A percentile compares a stretch with the other conserved stretches of the same genome.
Conservation (phyloP, 331 rosid species). For the Dryas integrifolia region DNA sequence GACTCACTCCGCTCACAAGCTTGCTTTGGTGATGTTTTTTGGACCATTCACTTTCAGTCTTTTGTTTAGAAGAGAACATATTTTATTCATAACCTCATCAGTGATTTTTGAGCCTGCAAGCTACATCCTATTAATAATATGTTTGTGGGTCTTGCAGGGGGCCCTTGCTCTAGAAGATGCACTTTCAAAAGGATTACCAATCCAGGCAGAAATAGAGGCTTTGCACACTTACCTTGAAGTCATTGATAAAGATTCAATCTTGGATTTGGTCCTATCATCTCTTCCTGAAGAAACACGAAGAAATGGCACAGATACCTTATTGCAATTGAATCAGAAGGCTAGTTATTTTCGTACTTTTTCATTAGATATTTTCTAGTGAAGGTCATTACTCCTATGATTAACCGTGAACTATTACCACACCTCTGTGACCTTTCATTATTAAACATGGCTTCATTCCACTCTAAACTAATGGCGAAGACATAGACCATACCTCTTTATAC, state of each 20-base stretch:
- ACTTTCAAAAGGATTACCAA: constrained; percentile 80
- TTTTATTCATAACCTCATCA: background rate
- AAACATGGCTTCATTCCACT: constrained; percentile 5
- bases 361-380: background rate
- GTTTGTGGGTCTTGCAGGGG: constrained; percentile 53
- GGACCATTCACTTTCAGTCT: constrained; percentile 9
- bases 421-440: constrained; percentile 1
- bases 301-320: constrained; percentile 65
- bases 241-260: constrained; percentile 68
- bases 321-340: constrained; percentile 71
- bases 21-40: constrained; percentile 61
- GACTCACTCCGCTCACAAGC: constrained; percentile 76
- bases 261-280: constrained; percentile 78
- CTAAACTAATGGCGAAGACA: background rate
- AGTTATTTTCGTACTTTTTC: constrained; percentile 24
- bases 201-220: constrained; percentile 70
- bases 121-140: constrained; percentile 22
- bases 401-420: constrained; percentile 24
- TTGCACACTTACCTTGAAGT: constrained; percentile 62
- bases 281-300: constrained; percentile 76
- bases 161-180: constrained; percentile 91
- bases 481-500: background rate
- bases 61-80: background rate
- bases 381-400: background rate
- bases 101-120: background rate